phyloP scores from a whole-genome alignment of 352 stramenopile species.

The Elongisporangium prolatum region DNA sequence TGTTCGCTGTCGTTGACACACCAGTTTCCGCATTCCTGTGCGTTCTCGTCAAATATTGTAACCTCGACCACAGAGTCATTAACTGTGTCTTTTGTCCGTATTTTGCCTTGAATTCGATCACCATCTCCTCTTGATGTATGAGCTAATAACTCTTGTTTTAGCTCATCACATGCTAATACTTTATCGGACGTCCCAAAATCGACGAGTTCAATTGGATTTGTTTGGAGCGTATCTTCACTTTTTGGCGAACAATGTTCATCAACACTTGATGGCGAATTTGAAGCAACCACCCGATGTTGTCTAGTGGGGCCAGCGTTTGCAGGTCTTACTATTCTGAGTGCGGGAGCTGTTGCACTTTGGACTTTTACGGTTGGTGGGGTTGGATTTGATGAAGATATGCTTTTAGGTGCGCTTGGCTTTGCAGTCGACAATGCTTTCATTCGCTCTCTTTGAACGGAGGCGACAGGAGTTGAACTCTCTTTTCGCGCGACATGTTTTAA shows the following conservation, averaged over 20 bases:
- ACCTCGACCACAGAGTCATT: too few relatives aligned
- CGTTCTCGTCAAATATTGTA: too few relatives aligned
- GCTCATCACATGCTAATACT: too few relatives aligned
- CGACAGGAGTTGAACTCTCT: constrained; percentile 8
- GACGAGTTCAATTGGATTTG: not conserved
- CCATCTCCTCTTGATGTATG: too few relatives aligned
- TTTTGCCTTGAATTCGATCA: too few relatives aligned
- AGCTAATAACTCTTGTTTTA: too few relatives aligned
- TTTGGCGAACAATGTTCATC: not conserved
- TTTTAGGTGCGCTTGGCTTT: constrained; percentile 4
- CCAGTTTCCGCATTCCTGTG: too few relatives aligned
- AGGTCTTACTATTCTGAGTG: not conserved
- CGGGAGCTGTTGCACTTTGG: not conserved
- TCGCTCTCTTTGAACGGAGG: constrained; percentile 28
- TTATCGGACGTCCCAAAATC: too few relatives aligned
- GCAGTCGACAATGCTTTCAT: constrained; percentile 13
- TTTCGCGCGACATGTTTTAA: constrained; percentile 27
- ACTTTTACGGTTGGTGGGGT: not conserved
- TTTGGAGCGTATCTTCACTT: not conserved
- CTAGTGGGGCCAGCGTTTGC: constrained; percentile 12
- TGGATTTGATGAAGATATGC: not conserved
- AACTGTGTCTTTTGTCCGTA: too few relatives aligned
- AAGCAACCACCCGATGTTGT: not conserved
- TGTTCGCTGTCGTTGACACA: too few relatives aligned
- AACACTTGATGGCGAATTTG: not conserved